Evolutionary conservation across 352 stramenopile genomes (phyloP).

Genomic region (Thraustotheca clavata): DNA sequence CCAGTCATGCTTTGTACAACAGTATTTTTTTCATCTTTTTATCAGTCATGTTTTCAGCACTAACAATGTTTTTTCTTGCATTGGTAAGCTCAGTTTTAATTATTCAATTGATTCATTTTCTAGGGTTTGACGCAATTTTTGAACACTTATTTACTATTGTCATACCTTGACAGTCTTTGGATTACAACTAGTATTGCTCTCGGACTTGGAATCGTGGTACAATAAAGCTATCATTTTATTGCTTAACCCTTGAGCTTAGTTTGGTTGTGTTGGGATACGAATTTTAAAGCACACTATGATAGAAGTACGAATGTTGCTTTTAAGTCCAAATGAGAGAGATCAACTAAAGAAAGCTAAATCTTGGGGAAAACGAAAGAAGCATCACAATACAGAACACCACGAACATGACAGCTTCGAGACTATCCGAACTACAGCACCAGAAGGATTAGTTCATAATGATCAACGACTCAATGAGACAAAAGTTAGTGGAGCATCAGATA

Average conservation of each 20-base stretch:
- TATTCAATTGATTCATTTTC: not conserved
- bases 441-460: too few species aligned
- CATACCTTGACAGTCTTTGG: not conserved
- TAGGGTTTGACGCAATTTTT: constrained; percentile 16
- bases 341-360: not conserved
- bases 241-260: not conserved
- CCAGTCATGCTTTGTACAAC: constrained; percentile 6
- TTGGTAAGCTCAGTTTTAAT: not conserved
- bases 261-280: not conserved
- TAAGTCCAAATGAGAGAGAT: not conserved
- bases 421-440: too few species aligned
- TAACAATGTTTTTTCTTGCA: constrained; percentile 4
- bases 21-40: not conserved
- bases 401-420: too few species aligned
- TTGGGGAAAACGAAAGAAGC: not conserved
- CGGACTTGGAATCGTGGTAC: constrained; percentile 1
- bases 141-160: not conserved
- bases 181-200: not conserved
- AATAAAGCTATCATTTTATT: not conserved
- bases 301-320: not conserved
- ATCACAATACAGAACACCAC: too few species aligned
- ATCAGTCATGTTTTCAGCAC: not conserved
- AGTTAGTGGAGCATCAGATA: too few species aligned
- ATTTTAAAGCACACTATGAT: constrained; percentile 8
- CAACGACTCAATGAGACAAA: too few species aligned